Conservation (phyloP, 176 grass and related monocot species). For the Carex pumila region DNA sequence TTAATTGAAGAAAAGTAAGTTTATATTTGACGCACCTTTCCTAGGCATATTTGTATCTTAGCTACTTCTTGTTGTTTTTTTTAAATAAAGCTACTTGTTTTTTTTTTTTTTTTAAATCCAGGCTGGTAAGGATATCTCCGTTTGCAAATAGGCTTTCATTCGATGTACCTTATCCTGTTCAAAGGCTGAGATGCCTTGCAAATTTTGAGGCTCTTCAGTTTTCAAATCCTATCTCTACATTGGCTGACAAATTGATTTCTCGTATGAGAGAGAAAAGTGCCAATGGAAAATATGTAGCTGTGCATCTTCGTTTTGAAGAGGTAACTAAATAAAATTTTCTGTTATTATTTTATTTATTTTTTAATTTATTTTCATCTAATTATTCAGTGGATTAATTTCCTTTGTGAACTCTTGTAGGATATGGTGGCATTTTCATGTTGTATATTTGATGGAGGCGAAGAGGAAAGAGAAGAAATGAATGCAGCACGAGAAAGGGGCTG, state of each 20-base stretch:
- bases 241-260: constrained; percentile 73
- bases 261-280: constrained; percentile 77
- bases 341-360: not conserved
- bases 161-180: constrained; percentile 75
- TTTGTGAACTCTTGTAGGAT: constrained; percentile 53
- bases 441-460: constrained; percentile 76
- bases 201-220: constrained; percentile 96
- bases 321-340: constrained; percentile 35
- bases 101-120: constrained; percentile 8
- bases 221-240: constrained; percentile 67
- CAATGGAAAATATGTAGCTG: constrained; percentile 78
- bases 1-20: constrained; percentile 85
- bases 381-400: not conserved
- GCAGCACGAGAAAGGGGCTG: constrained; percentile 92
- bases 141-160: constrained; percentile 93
- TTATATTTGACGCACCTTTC: constrained; percentile 10
- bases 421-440: constrained; percentile 99
- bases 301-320: constrained; percentile 99
- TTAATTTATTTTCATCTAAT: not conserved
- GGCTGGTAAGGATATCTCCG: constrained; percentile 92
- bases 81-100: not conserved
- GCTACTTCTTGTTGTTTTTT: not conserved
- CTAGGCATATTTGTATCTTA: not conserved
- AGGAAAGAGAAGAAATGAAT: constrained; percentile 76
- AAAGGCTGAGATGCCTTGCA: constrained; percentile 79